Evolutionary conservation across 139 green algal species (phyloP).

Genomic region (Desmodesmus armatus): DNA sequence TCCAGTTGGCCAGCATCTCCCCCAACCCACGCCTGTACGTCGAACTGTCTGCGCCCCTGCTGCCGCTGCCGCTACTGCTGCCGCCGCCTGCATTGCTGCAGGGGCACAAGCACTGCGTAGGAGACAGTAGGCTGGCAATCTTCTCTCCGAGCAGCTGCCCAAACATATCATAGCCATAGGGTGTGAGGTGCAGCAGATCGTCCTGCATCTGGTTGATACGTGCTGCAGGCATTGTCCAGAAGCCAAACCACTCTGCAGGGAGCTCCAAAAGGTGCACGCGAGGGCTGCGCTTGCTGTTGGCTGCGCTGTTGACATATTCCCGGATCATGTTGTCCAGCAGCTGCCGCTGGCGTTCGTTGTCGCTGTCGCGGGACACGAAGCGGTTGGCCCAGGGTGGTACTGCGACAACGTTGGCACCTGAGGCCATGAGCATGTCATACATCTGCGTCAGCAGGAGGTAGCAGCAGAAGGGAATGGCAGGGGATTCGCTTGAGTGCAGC

Average conservation of each 20-base stretch:
- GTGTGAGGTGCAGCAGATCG: conserved; percentile 29
- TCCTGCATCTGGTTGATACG: not conserved
- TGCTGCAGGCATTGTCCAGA: conserved; percentile 22
- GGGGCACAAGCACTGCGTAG: conserved; percentile 16
- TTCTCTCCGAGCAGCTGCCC: not conserved
- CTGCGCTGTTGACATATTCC: not conserved
- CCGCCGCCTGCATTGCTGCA: not conserved
- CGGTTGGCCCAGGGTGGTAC: conserved; percentile 20
- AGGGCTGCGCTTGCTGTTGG: not conserved
- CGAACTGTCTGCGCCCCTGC: not conserved
- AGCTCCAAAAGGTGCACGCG: not conserved
- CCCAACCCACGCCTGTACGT: no score
- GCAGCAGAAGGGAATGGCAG: not conserved
- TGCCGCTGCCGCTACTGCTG: not conserved
- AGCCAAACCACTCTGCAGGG: not conserved
- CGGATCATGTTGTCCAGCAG: not conserved
- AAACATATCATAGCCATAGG: conserved; percentile 30
- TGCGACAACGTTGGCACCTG: not conserved
- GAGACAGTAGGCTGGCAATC: not conserved
- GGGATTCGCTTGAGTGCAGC: no score
- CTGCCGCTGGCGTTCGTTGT: conserved; percentile 14
- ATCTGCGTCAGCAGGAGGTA: not conserved
- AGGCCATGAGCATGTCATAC: not conserved
- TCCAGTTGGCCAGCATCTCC: no score
- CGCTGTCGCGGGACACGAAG: conserved; percentile 17